Percentiles rank a stretch among this genome's conserved stretches.
These are phyloP conservation scores for Gonapodya prolifera DNA, from an alignment of 192 early-diverging fungal species.

Conservation along the genomic window DNA sequence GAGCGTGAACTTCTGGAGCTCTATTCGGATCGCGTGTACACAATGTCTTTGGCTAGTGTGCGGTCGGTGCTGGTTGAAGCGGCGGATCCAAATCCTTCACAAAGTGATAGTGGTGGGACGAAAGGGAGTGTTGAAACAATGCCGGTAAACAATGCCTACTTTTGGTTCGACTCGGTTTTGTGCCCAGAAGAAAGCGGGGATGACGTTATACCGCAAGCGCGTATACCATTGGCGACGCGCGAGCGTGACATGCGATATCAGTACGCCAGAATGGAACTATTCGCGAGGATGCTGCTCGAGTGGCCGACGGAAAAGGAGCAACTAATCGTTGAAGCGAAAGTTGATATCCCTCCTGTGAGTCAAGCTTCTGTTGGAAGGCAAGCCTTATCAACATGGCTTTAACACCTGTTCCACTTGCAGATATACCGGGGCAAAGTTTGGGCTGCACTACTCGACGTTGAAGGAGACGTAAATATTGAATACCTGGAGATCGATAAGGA, in stretches of 20 bases:
- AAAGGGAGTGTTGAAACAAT: not conserved
- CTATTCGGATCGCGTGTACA: constrained; percentile 30
- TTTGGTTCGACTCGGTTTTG: not conserved
- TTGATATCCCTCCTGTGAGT: constrained; percentile 1
- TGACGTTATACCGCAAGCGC: not conserved
- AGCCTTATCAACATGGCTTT: not conserved
- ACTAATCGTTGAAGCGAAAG: not conserved
- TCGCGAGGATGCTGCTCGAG: not conserved
- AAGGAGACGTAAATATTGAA: constrained; percentile 33
- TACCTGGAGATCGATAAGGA: constrained; percentile 42
- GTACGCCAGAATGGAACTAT: not conserved
- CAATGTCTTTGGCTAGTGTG: constrained; percentile 33
- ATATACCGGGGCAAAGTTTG: constrained; percentile 48
- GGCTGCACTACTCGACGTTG: constrained; percentile 47
- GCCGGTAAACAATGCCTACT: not conserved
- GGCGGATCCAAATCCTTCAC: constrained; percentile 25
- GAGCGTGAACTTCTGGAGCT: constrained; percentile 15
- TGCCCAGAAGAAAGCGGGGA: constrained; percentile 17
- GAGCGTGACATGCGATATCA: not conserved
- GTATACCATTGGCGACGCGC: not conserved
- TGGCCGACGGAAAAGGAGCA: not conserved
- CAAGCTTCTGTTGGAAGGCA: not conserved
- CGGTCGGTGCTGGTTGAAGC: constrained; percentile 24
- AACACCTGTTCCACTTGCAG: constrained; percentile 21
- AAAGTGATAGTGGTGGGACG: not conserved